These are phyloP conservation scores for Trypanosoma rangeli DNA, from an alignment of 208 protist genomes.

Conservation along the genomic window DNA sequence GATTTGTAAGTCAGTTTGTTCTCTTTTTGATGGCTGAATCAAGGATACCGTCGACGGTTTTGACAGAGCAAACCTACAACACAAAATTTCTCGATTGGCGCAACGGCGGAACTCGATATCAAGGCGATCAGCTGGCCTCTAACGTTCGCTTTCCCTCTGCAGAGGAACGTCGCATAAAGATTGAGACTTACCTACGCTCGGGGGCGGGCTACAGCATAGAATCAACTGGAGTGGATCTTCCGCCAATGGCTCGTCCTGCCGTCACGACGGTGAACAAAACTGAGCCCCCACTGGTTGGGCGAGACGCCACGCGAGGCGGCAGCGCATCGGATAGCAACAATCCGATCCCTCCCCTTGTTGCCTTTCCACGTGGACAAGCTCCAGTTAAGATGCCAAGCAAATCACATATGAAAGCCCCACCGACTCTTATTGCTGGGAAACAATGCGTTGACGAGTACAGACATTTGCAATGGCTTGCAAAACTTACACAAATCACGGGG, in stretches of 20 bases:
- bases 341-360: slow-evolving; percentile 28
- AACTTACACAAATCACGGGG: slow-evolving; percentile 66
- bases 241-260: slow-evolving; percentile 14
- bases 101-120: slow-evolving; percentile 88
- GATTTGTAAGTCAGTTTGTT: slow-evolving; percentile 59
- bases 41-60: slow-evolving; percentile 46
- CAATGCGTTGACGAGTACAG: slow-evolving; percentile 67
- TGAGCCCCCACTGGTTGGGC: slow-evolving; percentile 13
- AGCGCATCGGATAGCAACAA: slow-evolving; percentile 11
- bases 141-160: slow-evolving; percentile 87
- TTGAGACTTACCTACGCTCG: slow-evolving; percentile 69
- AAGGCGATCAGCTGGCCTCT: slow-evolving; percentile 44
- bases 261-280: background rate
- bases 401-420: slow-evolving; percentile 20
- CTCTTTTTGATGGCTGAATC: slow-evolving; percentile 66
- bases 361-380: slow-evolving; percentile 29
- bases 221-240: slow-evolving; percentile 41
- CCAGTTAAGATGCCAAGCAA: slow-evolving; percentile 17
- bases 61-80: slow-evolving; percentile 68
- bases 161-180: slow-evolving; percentile 65
- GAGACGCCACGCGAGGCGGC: background rate
- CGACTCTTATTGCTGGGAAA: slow-evolving; percentile 33
- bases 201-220: slow-evolving; percentile 59
- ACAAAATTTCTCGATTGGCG: slow-evolving; percentile 89
- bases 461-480: slow-evolving; percentile 69